Percentiles rank a stretch among this genome's conserved stretches.
Evolutionary conservation across 2,329 filamentous ascomycete species (phyloP).

Genomic region (Xylariaceae sp.): DNA sequence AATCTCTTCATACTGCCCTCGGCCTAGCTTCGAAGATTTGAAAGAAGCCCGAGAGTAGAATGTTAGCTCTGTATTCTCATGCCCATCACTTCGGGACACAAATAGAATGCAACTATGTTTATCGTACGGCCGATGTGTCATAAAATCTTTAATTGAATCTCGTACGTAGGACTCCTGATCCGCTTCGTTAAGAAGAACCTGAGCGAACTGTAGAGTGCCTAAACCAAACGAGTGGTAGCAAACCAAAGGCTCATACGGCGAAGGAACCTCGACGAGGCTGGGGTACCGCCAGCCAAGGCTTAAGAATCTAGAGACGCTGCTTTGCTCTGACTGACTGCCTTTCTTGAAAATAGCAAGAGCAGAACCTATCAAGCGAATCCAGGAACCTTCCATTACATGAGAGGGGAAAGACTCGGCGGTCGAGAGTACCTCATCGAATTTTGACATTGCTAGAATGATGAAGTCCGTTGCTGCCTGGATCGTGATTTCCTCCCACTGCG

Average conservation of each 20-base stretch:
- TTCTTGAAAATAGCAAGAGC: neutral
- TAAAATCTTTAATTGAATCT: neutral
- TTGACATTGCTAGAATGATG: neutral
- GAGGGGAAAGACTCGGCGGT: too few relatives aligned
- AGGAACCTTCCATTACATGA: too few relatives aligned
- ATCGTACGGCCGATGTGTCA: too few relatives aligned
- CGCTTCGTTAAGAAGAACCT: neutral
- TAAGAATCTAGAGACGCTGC: neutral
- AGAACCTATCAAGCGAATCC: neutral
- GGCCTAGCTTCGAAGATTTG: too few relatives aligned
- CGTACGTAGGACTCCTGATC: neutral
- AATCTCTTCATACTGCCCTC: too few relatives aligned
- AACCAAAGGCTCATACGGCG: neutral
- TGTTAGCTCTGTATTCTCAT: too few relatives aligned
- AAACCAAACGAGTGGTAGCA: neutral
- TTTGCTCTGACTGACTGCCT: neutral
- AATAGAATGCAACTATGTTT: too few relatives aligned
- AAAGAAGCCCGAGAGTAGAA: too few relatives aligned
- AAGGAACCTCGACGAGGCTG: neutral
- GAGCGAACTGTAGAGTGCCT: neutral
- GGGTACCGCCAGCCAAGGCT: neutral
- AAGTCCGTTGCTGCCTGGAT: constrained; percentile 5
- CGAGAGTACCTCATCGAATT: neutral
- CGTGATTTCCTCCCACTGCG: neutral
- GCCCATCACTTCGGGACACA: too few relatives aligned